Conservation (phyloP, 2,329 filamentous ascomycete species). For the Pezicula radicicola region DNA sequence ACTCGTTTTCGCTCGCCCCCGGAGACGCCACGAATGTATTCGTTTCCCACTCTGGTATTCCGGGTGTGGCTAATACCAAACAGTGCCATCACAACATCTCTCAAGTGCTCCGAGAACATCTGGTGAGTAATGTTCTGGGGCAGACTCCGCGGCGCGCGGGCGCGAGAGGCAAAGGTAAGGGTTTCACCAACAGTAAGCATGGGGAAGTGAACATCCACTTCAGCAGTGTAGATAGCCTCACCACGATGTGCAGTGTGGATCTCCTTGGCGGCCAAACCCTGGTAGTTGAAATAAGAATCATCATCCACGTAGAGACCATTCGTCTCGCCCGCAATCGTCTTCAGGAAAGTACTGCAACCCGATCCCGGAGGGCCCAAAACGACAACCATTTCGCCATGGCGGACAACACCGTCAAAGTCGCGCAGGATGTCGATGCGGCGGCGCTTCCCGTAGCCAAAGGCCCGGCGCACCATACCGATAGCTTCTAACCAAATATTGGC, state of each 20-base stretch:
- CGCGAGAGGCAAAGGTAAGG: slow-evolving; percentile 64
- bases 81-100: slow-evolving; percentile 62
- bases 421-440: slow-evolving; percentile 49
- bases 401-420: slow-evolving; percentile 58
- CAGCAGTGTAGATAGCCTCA: slow-evolving; percentile 55
- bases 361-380: slow-evolving; percentile 60
- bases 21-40: slow-evolving; percentile 62
- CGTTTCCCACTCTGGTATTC: slow-evolving; percentile 71
- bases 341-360: slow-evolving; percentile 61
- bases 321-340: slow-evolving; percentile 49
- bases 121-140: too few relatives aligned
- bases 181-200: slow-evolving; percentile 72
- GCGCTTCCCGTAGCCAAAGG: too few relatives aligned
- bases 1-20: slow-evolving; percentile 74
- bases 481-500: slow-evolving; percentile 42
- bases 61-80: slow-evolving; percentile 70
- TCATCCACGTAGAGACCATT: slow-evolving; percentile 51
- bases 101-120: slow-evolving; percentile 10
- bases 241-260: slow-evolving; percentile 43
- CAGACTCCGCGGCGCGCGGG: too few relatives aligned
- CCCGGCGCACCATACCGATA: too few relatives aligned
- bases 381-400: slow-evolving; percentile 61
- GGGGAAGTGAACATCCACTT: slow-evolving; percentile 71
- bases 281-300: slow-evolving; percentile 53
- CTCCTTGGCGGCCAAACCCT: slow-evolving; percentile 45